Evolutionary conservation across 1,139 yeast species (phyloP).

Genomic region (Cylindricascospora bacillispora): DNA sequence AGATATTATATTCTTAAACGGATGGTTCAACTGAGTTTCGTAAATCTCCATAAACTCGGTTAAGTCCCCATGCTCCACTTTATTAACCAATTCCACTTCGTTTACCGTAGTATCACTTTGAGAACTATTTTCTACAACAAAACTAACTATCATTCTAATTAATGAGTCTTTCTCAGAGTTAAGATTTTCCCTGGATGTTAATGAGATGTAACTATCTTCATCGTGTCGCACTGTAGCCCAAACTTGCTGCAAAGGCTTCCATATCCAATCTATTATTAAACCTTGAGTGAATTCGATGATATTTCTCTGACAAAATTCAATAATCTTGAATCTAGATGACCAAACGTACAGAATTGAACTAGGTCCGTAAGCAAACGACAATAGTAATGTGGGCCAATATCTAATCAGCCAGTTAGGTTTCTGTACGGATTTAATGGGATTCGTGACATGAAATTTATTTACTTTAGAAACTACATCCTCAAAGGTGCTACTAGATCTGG

Average conservation of each 20-base stretch:
- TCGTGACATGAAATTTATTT: too few relatives aligned
- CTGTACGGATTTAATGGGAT: not conserved
- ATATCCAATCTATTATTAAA: slow-evolving; percentile 70
- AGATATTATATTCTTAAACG: slow-evolving; percentile 45
- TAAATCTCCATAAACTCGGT: slow-evolving; percentile 69
- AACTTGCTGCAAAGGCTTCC: slow-evolving; percentile 64
- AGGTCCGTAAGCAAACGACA: slow-evolving; percentile 39
- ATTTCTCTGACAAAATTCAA: slow-evolving; percentile 44
- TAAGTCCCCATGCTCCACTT: slow-evolving; percentile 57
- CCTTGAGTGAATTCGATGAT: slow-evolving; percentile 52
- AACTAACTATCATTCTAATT: slow-evolving; percentile 78
- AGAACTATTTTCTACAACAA: slow-evolving; percentile 35
- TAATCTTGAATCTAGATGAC: slow-evolving; percentile 39
- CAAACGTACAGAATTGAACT: slow-evolving; percentile 32
- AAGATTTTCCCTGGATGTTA: slow-evolving; percentile 69
- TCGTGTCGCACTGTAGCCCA: slow-evolving; percentile 75
- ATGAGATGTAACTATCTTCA: slow-evolving; percentile 51
- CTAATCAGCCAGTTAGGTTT: slow-evolving; percentile 41
- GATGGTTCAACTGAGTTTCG: slow-evolving; percentile 61
- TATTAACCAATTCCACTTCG: slow-evolving; percentile 23
- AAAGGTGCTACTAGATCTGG: too few relatives aligned
- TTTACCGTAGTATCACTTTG: slow-evolving; percentile 10
- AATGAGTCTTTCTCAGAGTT: slow-evolving; percentile 67
- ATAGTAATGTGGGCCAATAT: slow-evolving; percentile 52
- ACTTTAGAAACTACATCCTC: too few relatives aligned